phyloP scores from a whole-genome alignment of 2,329 filamentous ascomycete species.

The Epichloe baconii region DNA sequence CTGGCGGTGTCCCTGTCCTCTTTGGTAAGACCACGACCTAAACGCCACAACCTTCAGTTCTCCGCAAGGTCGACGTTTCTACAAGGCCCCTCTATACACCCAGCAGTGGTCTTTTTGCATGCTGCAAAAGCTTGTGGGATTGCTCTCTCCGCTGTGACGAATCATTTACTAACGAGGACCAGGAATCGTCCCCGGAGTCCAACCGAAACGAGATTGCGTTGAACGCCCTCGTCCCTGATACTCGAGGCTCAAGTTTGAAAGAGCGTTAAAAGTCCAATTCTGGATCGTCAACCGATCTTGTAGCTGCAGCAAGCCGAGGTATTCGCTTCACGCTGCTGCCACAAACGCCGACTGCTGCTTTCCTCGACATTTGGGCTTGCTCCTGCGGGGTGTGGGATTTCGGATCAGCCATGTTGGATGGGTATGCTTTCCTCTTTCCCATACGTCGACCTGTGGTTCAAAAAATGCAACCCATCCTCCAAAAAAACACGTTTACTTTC shows the following conservation, averaged over 20 bases:
- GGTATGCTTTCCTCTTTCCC: conserved; percentile 23
- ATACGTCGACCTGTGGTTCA: conserved; percentile 1
- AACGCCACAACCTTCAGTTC: not conserved
- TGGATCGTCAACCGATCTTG: not conserved
- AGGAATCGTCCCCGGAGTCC: conserved; percentile 12
- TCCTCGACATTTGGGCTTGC: conserved; percentile 9
- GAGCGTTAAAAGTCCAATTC: not conserved
- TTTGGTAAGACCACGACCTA: conserved; percentile 3
- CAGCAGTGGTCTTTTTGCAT: not conserved
- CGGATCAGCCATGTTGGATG: conserved; percentile 18
- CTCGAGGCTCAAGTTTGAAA: not conserved
- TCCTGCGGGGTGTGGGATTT: conserved; percentile 9
- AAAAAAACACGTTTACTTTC: not conserved
- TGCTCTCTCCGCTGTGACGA: not conserved
- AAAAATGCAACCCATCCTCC: not conserved
- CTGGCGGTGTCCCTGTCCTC: not conserved
- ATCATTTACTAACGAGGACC: conserved; percentile 11
- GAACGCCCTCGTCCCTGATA: not conserved
- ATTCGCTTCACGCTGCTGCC: not conserved
- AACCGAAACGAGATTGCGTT: conserved; percentile 12
- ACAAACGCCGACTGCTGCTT: conserved; percentile 6
- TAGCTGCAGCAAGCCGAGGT: not conserved
- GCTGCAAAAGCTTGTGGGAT: not conserved
- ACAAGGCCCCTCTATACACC: not conserved
- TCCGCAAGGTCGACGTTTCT: not conserved